Evolutionary conservation across 1,139 yeast genomes (phyloP).

Genomic region (Geotrichum reessii): DNA sequence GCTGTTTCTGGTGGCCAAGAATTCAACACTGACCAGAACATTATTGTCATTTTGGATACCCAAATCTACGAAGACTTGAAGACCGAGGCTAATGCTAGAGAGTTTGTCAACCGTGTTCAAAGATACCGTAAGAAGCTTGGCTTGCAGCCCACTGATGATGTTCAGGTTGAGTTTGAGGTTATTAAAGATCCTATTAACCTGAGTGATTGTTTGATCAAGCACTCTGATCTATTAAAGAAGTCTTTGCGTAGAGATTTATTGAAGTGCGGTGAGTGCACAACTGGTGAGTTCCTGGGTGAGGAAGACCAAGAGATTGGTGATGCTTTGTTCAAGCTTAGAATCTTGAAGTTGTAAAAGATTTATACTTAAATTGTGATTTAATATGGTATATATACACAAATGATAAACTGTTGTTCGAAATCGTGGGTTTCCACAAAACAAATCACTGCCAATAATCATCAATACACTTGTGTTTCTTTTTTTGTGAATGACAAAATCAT

Average conservation of each 20-base stretch:
- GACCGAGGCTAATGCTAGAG: constrained; percentile 94
- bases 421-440: too few species aligned
- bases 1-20: constrained; percentile 62
- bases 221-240: constrained; percentile 66
- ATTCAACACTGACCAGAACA: constrained; percentile 82
- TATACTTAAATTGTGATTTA: background rate
- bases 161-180: constrained; percentile 73
- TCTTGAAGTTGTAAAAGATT: constrained; percentile 50
- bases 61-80: constrained; percentile 81
- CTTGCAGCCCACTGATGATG: constrained; percentile 90
- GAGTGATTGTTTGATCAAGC: constrained; percentile 55
- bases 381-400: too few species aligned
- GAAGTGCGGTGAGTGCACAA: constrained; percentile 22
- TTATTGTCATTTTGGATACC: constrained; percentile 81
- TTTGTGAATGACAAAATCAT: too few species aligned
- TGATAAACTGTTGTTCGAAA: too few species aligned
- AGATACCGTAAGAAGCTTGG: constrained; percentile 96
- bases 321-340: constrained; percentile 71
- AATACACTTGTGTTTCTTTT: too few species aligned
- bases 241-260: constrained; percentile 57
- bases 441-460: too few species aligned
- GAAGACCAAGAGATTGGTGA: constrained; percentile 91
- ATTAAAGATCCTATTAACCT: constrained; percentile 62
- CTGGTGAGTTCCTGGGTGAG: constrained; percentile 53
- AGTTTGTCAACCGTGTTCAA: constrained; percentile 93